Conservation (phyloP, 352 stramenopile genomes). For the Aphanomyces astaci region DNA sequence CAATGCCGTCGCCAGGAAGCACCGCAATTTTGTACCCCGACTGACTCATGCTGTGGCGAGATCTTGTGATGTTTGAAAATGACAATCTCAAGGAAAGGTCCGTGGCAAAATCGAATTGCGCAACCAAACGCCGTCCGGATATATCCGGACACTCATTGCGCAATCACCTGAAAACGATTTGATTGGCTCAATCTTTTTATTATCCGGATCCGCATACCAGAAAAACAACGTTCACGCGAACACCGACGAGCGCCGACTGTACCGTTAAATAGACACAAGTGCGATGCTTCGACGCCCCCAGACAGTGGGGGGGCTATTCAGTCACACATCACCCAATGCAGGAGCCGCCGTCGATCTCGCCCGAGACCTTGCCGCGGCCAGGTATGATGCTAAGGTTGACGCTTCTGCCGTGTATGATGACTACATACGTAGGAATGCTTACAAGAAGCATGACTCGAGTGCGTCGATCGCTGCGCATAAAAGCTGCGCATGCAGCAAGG, state of each 20-base stretch:
- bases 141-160: slow-evolving; percentile 16
- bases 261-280: neutral
- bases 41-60: neutral
- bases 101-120: neutral
- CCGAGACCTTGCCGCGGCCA: slow-evolving; percentile 7
- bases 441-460: slow-evolving; percentile 15
- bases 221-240: neutral
- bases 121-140: slow-evolving; percentile 3
- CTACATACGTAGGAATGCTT: slow-evolving; percentile 15
- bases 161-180: neutral
- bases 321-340: neutral
- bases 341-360: slow-evolving; percentile 12
- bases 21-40: slow-evolving; percentile 86
- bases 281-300: neutral
- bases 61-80: slow-evolving; percentile 18
- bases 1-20: slow-evolving; percentile 96
- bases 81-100: neutral
- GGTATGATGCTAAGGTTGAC: neutral
- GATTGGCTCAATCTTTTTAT: neutral
- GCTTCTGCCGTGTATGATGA: neutral
- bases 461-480: slow-evolving; percentile 13
- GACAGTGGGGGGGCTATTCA: neutral
- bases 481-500: neutral
- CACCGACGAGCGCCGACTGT: neutral
- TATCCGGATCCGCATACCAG: slow-evolving; percentile 1